Evolutionary conservation across 2,329 filamentous ascomycete genomes (phyloP).

Genomic region (Clonostachys rhizophaga): DNA sequence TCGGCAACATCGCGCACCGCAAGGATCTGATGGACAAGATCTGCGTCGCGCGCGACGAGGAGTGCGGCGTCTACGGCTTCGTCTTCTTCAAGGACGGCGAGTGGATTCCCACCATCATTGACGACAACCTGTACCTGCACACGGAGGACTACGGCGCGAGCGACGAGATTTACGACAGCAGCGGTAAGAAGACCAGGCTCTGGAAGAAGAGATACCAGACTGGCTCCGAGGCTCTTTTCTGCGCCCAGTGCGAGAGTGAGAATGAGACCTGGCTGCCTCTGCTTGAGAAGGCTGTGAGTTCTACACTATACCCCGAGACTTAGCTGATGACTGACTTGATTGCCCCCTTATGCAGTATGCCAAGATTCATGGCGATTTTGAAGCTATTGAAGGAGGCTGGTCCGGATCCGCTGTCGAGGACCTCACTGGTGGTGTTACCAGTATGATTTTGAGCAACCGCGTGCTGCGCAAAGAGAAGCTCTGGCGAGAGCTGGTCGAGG

Average conservation of each 20-base stretch:
- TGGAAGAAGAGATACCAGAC: conserved; percentile 61
- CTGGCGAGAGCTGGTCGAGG: conserved; percentile 63
- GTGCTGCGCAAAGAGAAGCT: conserved; percentile 64
- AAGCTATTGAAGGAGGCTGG: conserved; percentile 62
- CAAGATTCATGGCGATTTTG: conserved; percentile 70
- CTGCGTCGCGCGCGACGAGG: conserved; percentile 64
- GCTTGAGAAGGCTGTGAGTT: conserved; percentile 58
- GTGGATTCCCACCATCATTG: conserved; percentile 67
- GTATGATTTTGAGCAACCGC: conserved; percentile 48
- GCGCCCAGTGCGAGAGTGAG: conserved; percentile 61
- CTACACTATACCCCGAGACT: not conserved
- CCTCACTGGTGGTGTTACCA: conserved; percentile 51
- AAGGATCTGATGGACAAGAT: conserved; percentile 60
- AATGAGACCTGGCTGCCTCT: conserved; percentile 74
- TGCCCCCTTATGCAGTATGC: conserved; percentile 39
- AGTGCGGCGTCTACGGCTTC: conserved; percentile 67
- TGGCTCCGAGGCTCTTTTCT: conserved; percentile 65
- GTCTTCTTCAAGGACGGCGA: conserved; percentile 68
- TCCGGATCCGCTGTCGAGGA: conserved; percentile 47
- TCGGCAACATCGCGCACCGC: conserved; percentile 65
- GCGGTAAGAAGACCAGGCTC: conserved; percentile 50
- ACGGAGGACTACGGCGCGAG: conserved; percentile 32
- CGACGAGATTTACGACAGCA: conserved; percentile 25
- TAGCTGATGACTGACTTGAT: not conserved
- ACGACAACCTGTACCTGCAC: conserved; percentile 52